Conservation (phyloP, 495 filamentous ascomycete species). For the Aspergillus hancockii region DNA sequence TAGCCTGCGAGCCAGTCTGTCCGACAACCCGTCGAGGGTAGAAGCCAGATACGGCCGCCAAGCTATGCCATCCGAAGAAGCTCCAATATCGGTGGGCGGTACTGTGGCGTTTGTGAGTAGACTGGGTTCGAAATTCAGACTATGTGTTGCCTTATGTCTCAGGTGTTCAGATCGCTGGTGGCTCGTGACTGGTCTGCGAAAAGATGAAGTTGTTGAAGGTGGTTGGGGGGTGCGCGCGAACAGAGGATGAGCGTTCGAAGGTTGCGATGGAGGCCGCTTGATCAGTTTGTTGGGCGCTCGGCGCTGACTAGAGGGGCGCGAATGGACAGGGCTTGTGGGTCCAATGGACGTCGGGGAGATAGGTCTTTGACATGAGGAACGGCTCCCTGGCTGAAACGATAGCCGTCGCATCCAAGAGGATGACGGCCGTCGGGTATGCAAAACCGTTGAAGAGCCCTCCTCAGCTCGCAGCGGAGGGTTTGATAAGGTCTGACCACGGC, state of each 20-base stretch:
- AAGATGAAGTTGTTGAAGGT: slow-evolving; percentile 50
- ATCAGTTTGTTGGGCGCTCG: slow-evolving; percentile 80
- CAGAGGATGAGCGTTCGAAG: slow-evolving; percentile 40
- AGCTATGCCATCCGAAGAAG: slow-evolving; percentile 19
- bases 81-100: slow-evolving; percentile 19
- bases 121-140: slow-evolving; percentile 33
- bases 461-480: slow-evolving; percentile 32
- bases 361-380: slow-evolving; percentile 64
- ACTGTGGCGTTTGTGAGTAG: slow-evolving; percentile 17
- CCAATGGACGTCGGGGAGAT: slow-evolving; percentile 70
- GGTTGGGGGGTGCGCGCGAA: slow-evolving; percentile 36
- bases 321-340: slow-evolving; percentile 66
- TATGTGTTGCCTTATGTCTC: slow-evolving; percentile 46
- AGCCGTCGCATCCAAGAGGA: slow-evolving; percentile 79
- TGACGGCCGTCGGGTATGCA: slow-evolving; percentile 47
- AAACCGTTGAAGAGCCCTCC: slow-evolving; percentile 37
- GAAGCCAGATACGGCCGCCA: slow-evolving; percentile 53
- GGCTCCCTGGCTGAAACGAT: slow-evolving; percentile 74
- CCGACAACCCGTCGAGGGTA: slow-evolving; percentile 33
- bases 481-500: slow-evolving; percentile 43
- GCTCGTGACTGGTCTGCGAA: slow-evolving; percentile 82
- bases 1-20: slow-evolving; percentile 36
- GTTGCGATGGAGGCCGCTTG: slow-evolving; percentile 73
- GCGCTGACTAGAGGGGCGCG: slow-evolving; percentile 45
- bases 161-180: slow-evolving; percentile 79